Evolutionary conservation across 2,329 filamentous ascomycete species (phyloP), one percentile per base, ranked within the genome.

Genomic region (Seiridium unicorne): DNA sequence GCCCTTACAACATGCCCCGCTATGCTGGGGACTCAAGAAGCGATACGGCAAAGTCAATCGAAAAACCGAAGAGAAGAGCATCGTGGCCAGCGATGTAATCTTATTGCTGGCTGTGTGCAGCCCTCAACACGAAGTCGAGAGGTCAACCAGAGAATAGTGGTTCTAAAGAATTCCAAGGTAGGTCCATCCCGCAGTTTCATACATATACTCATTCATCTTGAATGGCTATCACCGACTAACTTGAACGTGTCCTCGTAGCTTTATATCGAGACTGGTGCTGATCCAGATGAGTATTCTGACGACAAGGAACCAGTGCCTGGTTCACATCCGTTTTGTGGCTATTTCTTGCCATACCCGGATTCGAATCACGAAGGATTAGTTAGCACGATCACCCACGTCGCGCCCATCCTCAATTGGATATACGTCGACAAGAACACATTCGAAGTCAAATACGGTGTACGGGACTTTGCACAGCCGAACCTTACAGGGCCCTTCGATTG

Each of bases 311-410:
- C 62, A 68, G 57, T 67, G 63, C 60, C 51, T 1, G 71, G 73
- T 55, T 78, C 81, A 3, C 82, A 86, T 66, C 78, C 79, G 0
- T 86, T 84, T 65, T 77, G 81, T 3, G 84, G 84, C 34, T 86
- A 87, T 65, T 86, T 79, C 63, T 72, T 86, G 31, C 82, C 83
- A 1, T 86, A 85, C 63, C 83, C 84, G 3, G 83, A 83, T n/a
- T 63, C 74, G n/a, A 61, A 70, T 34, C 74, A 77, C 48, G 74
- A 79, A 44, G 80, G 80, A 3, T 69, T 82, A 2, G 79, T 82
- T 35, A 80, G 76, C 53, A 81, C 78, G 8, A 81, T 82, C 44
- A 79, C 75, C 40, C 76, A 81, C 55, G 77, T 77, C 11, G 77
- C 79, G n/a, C 79, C 79, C 1, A 76, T 81, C 62, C 71, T 82